Evolutionary conservation across 257 asterid species (phyloP).

Genomic region (Anisodus tanguticus): DNA sequence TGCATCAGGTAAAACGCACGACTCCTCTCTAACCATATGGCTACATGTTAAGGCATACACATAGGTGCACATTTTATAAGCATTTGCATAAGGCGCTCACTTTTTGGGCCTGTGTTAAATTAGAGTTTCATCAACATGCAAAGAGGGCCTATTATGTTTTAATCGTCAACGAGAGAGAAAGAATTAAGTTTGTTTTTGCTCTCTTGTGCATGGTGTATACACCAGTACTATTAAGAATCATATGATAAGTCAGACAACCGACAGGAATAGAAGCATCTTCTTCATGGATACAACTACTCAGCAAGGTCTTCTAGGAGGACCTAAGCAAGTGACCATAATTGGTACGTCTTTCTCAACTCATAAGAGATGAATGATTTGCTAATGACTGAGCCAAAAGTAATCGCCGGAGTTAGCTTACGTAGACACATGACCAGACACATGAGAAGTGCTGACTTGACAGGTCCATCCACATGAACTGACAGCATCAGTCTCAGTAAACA

Average conservation of each 20-base stretch:
- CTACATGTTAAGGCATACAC: not conserved
- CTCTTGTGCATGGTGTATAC: not conserved
- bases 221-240: not conserved
- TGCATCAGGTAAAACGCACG: not conserved
- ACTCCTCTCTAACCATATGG: not conserved
- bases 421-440: not conserved
- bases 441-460: not conserved
- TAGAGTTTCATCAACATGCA: slow-evolving; percentile 14
- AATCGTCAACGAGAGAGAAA: not conserved
- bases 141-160: not conserved
- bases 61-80: not conserved
- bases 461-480: slow-evolving; percentile 17
- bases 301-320: not conserved
- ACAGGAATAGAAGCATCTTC: not conserved
- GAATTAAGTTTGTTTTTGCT: not conserved
- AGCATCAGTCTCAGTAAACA: not conserved
- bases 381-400: not conserved
- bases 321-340: not conserved
- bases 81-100: not conserved
- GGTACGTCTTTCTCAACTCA: not conserved
- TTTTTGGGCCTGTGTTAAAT: not conserved
- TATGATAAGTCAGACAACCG: not conserved
- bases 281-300: slow-evolving; percentile 7
- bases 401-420: not conserved
- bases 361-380: slow-evolving; percentile 9